Evolutionary conservation across 2,329 filamentous ascomycete genomes (phyloP), one percentile per base, ranked within the genome.

Genomic region (Aspergillus glaucus): DNA sequence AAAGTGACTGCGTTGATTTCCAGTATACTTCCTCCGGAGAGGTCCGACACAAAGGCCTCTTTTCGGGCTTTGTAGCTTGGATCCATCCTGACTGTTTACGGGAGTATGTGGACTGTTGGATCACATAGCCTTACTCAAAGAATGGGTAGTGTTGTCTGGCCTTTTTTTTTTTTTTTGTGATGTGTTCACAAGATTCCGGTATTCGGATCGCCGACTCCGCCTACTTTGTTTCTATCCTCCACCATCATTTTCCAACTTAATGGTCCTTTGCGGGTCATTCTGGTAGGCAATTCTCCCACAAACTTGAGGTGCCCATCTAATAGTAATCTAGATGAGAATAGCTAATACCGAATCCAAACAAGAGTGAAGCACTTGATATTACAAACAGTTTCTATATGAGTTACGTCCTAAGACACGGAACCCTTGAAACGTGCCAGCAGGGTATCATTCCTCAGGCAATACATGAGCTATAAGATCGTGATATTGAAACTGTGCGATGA

Each of bases 31-130:
- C 93, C 89, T 37, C 93, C 93, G 6, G 86, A 84, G 26, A 95
- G 81, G 67, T 90, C 88, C 47, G 92, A 95, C 63, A 98, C 93
- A 68, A 95, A 95, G 64, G 89, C 89, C 76, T 95, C 91, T 75
- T 98, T 98, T 58, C 86, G 79, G 62, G 86, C 81, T 73, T 96
- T 98, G 76, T 96, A 95, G 70, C 79, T 85, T 46, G 64, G 56
- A 40, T 68, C 65, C 69, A 69, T 70, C 7, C 45, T 62, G 34
- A 36, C 21, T 26, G 39, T 21, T 21, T 36, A 39, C 17, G 19
- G 10, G n/a, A 34, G n/a, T 21, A 9, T 24, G 19, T 9, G 6
- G 39, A 24, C 39, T 19, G 15, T 19, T 28, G 14, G 26, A 43
- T 43, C 24, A 26, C 41, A 43, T 43, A 43, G 24, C 26, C 24